A percentile compares a stretch with the other conserved stretches of the same genome.
Evolutionary conservation across 139 green algal species (phyloP).

Genomic region (Chlamydomonas schloesseri): DNA sequence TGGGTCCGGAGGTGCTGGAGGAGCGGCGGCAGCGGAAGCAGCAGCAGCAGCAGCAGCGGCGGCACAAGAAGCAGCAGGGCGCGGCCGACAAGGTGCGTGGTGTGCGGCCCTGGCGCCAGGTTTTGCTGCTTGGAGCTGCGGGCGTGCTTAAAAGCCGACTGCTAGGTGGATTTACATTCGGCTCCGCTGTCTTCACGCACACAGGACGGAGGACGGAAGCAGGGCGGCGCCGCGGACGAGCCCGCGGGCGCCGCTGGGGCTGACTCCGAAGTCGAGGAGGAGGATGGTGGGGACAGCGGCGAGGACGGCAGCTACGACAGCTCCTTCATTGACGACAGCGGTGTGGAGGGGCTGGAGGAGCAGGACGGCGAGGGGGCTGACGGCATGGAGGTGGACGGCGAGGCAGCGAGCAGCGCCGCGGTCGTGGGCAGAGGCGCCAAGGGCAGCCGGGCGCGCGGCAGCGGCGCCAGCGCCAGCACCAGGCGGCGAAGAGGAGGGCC

Average conservation of each 20-base stretch:
- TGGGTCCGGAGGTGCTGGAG: not conserved
- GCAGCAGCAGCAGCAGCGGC: not conserved
- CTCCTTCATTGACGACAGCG: conserved; percentile 30
- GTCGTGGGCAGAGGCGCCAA: no score
- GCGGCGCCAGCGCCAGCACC: no score
- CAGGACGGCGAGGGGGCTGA: not conserved
- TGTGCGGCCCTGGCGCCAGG: no score
- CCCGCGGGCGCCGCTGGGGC: not conserved
- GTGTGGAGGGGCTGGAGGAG: not conserved
- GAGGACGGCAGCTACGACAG: conserved; percentile 24
- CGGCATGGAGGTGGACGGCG: not conserved
- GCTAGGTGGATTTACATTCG: not conserved
- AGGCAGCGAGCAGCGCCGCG: not conserved
- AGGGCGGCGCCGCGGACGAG: not conserved
- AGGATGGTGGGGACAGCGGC: conserved; percentile 1
- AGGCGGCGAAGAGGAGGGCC: no score
- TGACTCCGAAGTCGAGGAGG: not conserved
- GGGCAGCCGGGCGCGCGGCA: not conserved
- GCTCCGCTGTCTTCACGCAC: no score
- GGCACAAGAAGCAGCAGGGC: no score
- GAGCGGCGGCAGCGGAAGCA: not conserved
- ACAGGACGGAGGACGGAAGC: no score
- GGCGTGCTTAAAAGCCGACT: no score
- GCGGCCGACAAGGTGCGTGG: not conserved
- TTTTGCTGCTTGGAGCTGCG: no score